phyloP scores from a whole-genome alignment of 768 basidiomycete species.

The Hortiboletus flavorubellus region DNA sequence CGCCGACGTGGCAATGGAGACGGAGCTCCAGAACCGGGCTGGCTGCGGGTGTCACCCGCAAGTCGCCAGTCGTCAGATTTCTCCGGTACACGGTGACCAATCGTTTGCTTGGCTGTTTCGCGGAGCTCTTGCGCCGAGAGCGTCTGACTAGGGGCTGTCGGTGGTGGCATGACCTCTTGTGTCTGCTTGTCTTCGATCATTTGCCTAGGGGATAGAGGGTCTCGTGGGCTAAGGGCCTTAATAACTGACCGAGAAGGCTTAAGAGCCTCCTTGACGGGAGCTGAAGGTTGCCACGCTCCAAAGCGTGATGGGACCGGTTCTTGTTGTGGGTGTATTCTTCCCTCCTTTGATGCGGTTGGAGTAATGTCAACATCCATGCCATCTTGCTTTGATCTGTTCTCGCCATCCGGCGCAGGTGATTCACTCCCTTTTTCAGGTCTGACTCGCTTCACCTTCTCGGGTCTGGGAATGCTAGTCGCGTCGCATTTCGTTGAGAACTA shows the following conservation, averaged over 20 bases:
- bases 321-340: constrained; percentile 18
- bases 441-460: constrained; percentile 73
- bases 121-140: constrained; percentile 74
- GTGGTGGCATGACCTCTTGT: constrained; percentile 68
- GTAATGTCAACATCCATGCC: constrained; percentile 36
- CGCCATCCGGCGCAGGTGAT: constrained; percentile 34
- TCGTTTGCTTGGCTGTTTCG: constrained; percentile 72
- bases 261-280: constrained; percentile 18
- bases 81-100: constrained; percentile 38
- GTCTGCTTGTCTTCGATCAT: constrained; percentile 39
- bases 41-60: constrained; percentile 40
- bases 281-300: constrained; percentile 17
- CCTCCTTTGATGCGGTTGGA: constrained; percentile 24
- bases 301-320: constrained; percentile 21
- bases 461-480: constrained; percentile 59
- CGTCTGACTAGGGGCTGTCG: constrained; percentile 74
- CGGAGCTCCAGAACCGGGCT: constrained; percentile 49
- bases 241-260: constrained; percentile 15
- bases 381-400: constrained; percentile 28
- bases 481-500: constrained; percentile 7
- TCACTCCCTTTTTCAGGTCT: constrained; percentile 37
- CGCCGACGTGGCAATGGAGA: constrained; percentile 56
- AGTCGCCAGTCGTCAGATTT: constrained; percentile 39
- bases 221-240: constrained; percentile 26
- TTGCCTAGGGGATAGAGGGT: constrained; percentile 41